Conservation (phyloP, 1,284 basidiomycete species). For the Naganishia albida region DNA sequence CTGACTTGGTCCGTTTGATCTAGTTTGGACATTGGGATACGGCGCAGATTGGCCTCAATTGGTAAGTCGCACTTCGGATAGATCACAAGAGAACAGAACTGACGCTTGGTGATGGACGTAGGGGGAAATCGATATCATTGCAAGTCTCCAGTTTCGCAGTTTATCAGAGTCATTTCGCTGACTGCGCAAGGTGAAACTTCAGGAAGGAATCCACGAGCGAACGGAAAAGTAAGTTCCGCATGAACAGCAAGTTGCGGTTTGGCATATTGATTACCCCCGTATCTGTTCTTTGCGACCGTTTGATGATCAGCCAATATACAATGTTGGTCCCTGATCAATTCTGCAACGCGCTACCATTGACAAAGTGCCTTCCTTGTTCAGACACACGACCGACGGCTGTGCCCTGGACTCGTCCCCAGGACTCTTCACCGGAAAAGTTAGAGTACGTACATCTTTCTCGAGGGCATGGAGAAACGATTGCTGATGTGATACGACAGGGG, state of each 20-base stretch:
- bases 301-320: slow-evolving; percentile 43
- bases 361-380: slow-evolving; percentile 29
- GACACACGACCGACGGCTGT: slow-evolving; percentile 49
- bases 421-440: slow-evolving; percentile 39
- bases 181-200: too few relatives aligned
- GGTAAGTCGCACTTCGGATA: slow-evolving; percentile 36
- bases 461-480: not conserved
- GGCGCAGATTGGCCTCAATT: slow-evolving; percentile 43
- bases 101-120: too few relatives aligned
- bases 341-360: not conserved
- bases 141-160: slow-evolving; percentile 28
- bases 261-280: not conserved
- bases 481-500: not conserved
- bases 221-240: slow-evolving; percentile 42
- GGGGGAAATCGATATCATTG: slow-evolving; percentile 53
- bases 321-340: slow-evolving; percentile 38
- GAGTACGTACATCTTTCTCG: not conserved
- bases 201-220: slow-evolving; percentile 50
- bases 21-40: slow-evolving; percentile 52
- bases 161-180: not conserved
- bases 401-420: slow-evolving; percentile 38
- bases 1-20: not conserved
- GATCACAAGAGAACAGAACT: too few relatives aligned
- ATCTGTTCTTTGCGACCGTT: not conserved
- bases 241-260: not conserved